phyloP scores from a whole-genome alignment of 371 early-diverging fungal species.

The Mucor saturninus region DNA sequence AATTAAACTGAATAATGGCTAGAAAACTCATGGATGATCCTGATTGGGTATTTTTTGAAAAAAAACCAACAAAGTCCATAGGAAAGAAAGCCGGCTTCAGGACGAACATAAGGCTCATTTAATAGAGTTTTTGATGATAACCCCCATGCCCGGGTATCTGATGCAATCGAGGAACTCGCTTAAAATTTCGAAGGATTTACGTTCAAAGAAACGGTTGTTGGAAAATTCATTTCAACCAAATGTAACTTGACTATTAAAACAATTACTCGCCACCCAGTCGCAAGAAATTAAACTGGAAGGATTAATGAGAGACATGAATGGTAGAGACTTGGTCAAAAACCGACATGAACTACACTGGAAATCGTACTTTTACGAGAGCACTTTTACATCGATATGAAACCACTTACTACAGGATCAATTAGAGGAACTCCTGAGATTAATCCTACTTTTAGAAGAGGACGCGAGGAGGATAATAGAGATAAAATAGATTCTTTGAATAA shows the following conservation, averaged over 20 bases:
- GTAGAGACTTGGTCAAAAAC: slow-evolving; percentile 12
- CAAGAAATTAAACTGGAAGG: slow-evolving; percentile 13
- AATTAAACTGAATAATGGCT: too few species aligned
- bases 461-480: too few species aligned
- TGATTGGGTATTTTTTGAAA: too few species aligned
- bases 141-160: too few species aligned
- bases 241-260: slow-evolving; percentile 10
- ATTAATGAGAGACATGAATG: slow-evolving; percentile 15
- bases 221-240: slow-evolving; percentile 9
- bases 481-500: too few species aligned
- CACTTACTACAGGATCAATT: slow-evolving; percentile 13
- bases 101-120: too few species aligned
- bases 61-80: too few species aligned
- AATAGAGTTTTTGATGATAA: too few species aligned
- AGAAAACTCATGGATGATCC: too few species aligned
- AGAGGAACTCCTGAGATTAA: slow-evolving; percentile 3
- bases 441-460: too few species aligned
- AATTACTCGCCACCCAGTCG: slow-evolving; percentile 1
- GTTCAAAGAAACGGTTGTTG: slow-evolving; percentile 10
- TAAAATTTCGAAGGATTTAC: slow-evolving; percentile 2
- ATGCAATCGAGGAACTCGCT: too few species aligned
- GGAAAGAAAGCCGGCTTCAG: too few species aligned
- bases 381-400: slow-evolving; percentile 17
- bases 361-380: slow-evolving; percentile 3
- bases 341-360: slow-evolving; percentile 12